Base-by-base conservation (phyloP, 495 filamentous ascomycete genomes). In the Astrothelium subdiscretum region DNA sequence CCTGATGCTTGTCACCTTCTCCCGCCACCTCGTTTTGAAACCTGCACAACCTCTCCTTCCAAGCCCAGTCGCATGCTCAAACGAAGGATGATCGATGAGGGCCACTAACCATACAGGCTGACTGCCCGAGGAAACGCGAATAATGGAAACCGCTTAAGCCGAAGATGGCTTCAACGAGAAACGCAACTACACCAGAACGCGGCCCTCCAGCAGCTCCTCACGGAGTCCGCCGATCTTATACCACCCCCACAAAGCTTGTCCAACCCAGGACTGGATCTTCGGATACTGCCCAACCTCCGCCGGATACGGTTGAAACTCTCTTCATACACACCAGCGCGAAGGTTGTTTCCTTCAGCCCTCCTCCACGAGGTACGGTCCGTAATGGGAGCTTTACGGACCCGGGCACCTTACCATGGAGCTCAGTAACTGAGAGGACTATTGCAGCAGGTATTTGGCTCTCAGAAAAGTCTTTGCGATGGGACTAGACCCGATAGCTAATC, bases 401-500 rank as follows among this genome's bases (percentile, higher is more conserved):
- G 12, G 77, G 74, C 63, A 85, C 86, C 1, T 75, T 94, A 38
- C 80, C 89, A 20, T 92, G 89, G 86, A 79, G 81, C 51, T 88
- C 87, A 4, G 78, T 82, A 22, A 82, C 88, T 2, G 91, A 96
- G 71, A 82, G 88, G 68, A 95, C 89, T 0, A 82, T 94, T 59
- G 90, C 91, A 63, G 82, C 87, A 64, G 87, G 86, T 87, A 76
- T 32, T 78, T 62, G 42, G 66, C 57, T 26, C 20, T 22, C 32
- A 12, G 1, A 29, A 4, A 10, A 6, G 13, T 20, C 8, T 18
- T 15, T 3, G 2, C 42, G 10, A 22, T 27, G 18, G 0, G n/a
- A 24, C 0, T 29, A 18, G 13, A 27, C 10, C 13, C 40, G 54
- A 31, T 10, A 15, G 22, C 11, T 13, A 11, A 52, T 26, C 15